phyloP scores from a whole-genome alignment of 257 asterid species.

The Solanum megistacrolobum region DNA sequence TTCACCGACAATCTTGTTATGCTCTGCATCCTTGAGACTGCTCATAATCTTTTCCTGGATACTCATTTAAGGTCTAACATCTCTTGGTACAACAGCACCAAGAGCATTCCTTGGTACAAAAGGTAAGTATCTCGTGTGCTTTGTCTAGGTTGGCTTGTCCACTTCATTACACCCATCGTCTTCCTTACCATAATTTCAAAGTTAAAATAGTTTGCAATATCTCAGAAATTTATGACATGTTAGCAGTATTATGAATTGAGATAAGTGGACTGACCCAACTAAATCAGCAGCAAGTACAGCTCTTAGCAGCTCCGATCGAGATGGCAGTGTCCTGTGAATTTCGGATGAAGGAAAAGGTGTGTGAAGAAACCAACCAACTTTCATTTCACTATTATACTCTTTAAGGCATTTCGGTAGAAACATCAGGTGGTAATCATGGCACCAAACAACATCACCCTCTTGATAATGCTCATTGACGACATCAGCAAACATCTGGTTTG shows the following conservation, averaged over 20 bases:
- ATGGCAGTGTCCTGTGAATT: slow-evolving; percentile 76
- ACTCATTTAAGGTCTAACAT: not conserved
- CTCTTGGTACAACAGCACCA: not conserved
- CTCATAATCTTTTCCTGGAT: not conserved
- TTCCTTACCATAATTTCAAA: not conserved
- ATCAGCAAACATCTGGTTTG: slow-evolving; percentile 83
- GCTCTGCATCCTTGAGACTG: not conserved
- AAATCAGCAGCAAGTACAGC: slow-evolving; percentile 87
- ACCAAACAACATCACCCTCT: slow-evolving; percentile 92
- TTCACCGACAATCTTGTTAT: not conserved
- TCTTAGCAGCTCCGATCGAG: slow-evolving; percentile 70
- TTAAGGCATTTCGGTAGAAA: slow-evolving; percentile 77
- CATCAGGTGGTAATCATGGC: slow-evolving; percentile 92
- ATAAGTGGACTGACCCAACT: slow-evolving; percentile 53
- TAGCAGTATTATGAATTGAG: not conserved
- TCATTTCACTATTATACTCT: slow-evolving; percentile 57
- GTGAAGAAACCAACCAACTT: slow-evolving; percentile 94
- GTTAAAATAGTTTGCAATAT: not conserved
- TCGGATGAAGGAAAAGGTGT: slow-evolving; percentile 92
- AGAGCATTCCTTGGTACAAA: not conserved
- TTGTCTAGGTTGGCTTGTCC: not conserved
- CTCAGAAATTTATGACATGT: not conserved
- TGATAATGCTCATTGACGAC: slow-evolving; percentile 65
- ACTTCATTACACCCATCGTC: not conserved
- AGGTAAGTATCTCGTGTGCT: not conserved